Conservation (phyloP, 2,329 filamentous ascomycete species). For the Harringtonia lauricola region DNA sequence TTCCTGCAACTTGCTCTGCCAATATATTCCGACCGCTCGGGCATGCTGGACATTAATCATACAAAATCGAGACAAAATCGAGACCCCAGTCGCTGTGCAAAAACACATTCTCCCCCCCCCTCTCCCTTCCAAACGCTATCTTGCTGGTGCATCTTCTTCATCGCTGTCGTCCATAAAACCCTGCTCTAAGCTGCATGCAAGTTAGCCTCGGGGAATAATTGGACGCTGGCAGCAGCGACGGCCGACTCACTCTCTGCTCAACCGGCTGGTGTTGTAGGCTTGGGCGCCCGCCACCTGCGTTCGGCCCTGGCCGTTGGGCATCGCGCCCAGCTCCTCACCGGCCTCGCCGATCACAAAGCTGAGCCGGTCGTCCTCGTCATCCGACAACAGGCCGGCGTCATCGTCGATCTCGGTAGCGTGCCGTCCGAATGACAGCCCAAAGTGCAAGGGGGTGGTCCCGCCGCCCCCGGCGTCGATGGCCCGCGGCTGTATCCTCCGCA, state of each 20-base stretch:
- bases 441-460: no score
- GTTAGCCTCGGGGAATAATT: not conserved
- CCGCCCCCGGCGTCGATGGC: conserved; percentile 19
- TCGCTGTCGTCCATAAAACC: conserved; percentile 36
- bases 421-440: not conserved
- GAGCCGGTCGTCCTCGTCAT: conserved; percentile 34
- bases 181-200: conserved; percentile 23
- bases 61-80: no score
- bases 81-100: no score
- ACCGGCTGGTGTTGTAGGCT: conserved; percentile 42
- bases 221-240: not conserved
- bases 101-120: no score
- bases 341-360: conserved; percentile 33
- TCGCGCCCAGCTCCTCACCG: conserved; percentile 57
- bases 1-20: no score
- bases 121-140: not conserved
- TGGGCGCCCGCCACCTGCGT: conserved; percentile 26
- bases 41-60: no score
- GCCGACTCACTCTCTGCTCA: conserved; percentile 59
- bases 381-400: conserved; percentile 26
- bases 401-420: conserved; percentile 23
- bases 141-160: conserved; percentile 18
- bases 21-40: no score
- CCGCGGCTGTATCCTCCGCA: conserved; percentile 26
- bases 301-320: conserved; percentile 27